These are phyloP conservation scores for Porpolomopsis calyptriformis DNA, from an alignment of 768 basidiomycete genomes.

Conservation along the genomic window DNA sequence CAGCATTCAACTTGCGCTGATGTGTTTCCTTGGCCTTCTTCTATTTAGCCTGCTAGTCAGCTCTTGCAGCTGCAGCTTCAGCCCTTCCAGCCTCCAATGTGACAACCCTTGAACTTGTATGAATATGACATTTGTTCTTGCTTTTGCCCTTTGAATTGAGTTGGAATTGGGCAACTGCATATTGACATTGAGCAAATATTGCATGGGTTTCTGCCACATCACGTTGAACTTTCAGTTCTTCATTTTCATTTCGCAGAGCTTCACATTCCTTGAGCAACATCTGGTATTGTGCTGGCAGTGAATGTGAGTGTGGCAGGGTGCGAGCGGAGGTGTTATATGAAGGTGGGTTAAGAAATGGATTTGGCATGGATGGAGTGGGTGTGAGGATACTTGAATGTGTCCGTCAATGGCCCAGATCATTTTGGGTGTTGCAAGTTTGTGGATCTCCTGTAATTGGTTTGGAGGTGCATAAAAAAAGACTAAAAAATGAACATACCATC, in stretches of 20 bases:
- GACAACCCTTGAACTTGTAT: background rate
- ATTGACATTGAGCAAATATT: background rate
- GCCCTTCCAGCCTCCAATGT: background rate
- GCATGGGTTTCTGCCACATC: conserved; percentile 1
- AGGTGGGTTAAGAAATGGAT: no score
- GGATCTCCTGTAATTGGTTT: no score
- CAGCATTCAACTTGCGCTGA: conserved; percentile 4
- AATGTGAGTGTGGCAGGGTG: no score
- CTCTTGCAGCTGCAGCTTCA: background rate
- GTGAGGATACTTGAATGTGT: no score
- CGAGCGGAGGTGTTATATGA: no score
- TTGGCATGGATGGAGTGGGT: no score
- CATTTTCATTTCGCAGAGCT: background rate
- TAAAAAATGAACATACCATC: no score
- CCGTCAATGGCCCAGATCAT: no score
- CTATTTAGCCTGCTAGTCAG: conserved; percentile 4
- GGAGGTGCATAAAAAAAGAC: no score
- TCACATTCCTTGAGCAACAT: no score
- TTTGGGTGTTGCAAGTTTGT: no score
- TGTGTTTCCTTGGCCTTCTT: conserved; percentile 6
- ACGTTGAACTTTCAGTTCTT: background rate
- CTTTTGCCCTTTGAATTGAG: background rate
- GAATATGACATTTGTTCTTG: background rate
- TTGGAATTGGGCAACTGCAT: background rate
- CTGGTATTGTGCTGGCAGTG: no score